Conservation (phyloP, 1,139 yeast species). For the Entelexis sorbosivorans region DNA sequence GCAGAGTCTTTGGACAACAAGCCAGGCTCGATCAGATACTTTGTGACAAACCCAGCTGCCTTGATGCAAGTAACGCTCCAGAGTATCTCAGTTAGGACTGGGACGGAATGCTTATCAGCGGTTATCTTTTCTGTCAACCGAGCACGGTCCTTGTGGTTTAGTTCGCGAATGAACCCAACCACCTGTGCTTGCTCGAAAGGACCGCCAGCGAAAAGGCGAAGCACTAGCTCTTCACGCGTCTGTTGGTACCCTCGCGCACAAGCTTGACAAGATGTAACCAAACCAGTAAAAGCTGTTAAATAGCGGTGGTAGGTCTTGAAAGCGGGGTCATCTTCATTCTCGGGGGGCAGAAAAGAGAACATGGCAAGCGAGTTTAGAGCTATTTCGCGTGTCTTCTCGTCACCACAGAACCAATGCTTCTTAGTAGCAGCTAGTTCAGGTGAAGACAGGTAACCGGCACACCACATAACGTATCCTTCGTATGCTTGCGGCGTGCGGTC, state of each 20-base stretch:
- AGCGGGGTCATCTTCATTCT: constrained; percentile 7
- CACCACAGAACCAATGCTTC: constrained; percentile 22
- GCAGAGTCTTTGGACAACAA: background rate
- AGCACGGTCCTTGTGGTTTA: constrained; percentile 12
- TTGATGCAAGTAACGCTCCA: constrained; percentile 18
- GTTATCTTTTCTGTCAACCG: constrained; percentile 7
- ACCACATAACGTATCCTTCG: constrained; percentile 15
- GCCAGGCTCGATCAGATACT: constrained; percentile 2
- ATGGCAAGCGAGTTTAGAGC: constrained; percentile 18
- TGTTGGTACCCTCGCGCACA: constrained; percentile 19
- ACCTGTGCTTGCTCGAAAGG: constrained; percentile 3
- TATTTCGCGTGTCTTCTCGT: background rate
- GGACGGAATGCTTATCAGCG: background rate
- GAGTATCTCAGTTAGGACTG: constrained; percentile 13
- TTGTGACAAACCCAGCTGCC: background rate
- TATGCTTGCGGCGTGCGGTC: background rate
- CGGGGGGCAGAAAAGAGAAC: constrained; percentile 15
- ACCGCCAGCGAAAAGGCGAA: constrained; percentile 1
- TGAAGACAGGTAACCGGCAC: constrained; percentile 14
- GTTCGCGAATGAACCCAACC: constrained; percentile 7
- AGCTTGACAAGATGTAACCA: constrained; percentile 12
- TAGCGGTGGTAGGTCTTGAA: constrained; percentile 1
- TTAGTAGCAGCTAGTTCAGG: background rate
- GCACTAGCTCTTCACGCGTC: constrained; percentile 5
- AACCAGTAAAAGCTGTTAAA: background rate